Base-by-base conservation (phyloP, 495 filamentous ascomycete species). In the Aspergillus conjunctus region DNA sequence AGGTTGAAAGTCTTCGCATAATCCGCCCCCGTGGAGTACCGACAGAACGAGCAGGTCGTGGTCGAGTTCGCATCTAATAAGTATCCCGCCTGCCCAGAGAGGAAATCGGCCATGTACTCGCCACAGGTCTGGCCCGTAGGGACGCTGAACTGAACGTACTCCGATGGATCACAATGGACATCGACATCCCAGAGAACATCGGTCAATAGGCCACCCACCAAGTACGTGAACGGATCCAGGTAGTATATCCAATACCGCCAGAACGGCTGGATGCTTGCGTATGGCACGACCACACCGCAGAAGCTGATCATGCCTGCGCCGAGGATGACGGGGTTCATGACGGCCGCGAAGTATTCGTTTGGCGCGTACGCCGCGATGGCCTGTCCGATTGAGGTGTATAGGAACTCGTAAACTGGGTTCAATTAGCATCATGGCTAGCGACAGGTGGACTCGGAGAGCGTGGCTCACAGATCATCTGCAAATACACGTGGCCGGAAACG, bases 111-210 rank as follows among this genome's bases (percentile, higher is more conserved):
- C 71, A 91, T 71, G 64, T 92, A 95, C 60, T 85, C 78, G 17
- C 85, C 88, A 64, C 90, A 93, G 0, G 78, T 86, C 63, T 86
- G 78, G 1, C 84, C 86, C 32, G 54, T 51, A 0, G 89, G 89
- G 4, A 87, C 80, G 0, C 65, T 73, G 73, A 93, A 92, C 0
- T 56, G 63, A 60, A 87, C 84, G 22, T 84, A 79, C 66, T 93
- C 90, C 1, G 65, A 61, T 0, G 73, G 54, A 5, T 71, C 64
- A 67, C 90, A 93, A 10, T 76, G 59, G 0, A 92, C 89, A 26
- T 73, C 58, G 20, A 72, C 69, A 32, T 73, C 72, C 70, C 71
- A 80, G 31, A 74, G 66, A 0, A 78, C 71, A 32, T 78, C 73
- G 18, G 71, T 77, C 11, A 82, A 62, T 4, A 82, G 70, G 4